phyloP scores from a whole-genome alignment of 2,329 filamentous ascomycete genomes.

The Microsporum canis region DNA sequence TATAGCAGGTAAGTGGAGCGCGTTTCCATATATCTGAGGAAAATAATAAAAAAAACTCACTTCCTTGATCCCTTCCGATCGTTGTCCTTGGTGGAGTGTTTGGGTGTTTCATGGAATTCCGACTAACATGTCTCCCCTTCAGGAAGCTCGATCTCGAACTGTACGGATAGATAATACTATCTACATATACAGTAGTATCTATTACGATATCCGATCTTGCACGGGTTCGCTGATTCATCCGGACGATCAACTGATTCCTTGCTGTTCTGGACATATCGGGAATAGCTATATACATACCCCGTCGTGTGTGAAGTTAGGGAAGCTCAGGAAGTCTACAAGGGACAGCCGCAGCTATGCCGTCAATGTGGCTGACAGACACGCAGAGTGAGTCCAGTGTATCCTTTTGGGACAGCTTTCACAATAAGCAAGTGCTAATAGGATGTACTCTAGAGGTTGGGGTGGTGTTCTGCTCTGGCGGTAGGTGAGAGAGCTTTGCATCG shows the following conservation, averaged over 20 bases:
- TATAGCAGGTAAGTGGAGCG: not conserved
- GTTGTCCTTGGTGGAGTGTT: not conserved
- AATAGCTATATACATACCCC: not conserved
- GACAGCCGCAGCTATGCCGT: constrained; percentile 49
- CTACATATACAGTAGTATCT: not conserved
- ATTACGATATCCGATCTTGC: not conserved
- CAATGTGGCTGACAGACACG: constrained; percentile 92
- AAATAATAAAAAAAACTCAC: not conserved
- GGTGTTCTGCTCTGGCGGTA: constrained; percentile 95
- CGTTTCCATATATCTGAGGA: not conserved
- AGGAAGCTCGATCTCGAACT: not conserved
- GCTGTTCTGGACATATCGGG: not conserved
- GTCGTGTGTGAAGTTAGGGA: not conserved
- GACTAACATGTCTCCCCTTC: not conserved
- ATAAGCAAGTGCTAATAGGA: not conserved
- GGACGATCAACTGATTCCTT: not conserved
- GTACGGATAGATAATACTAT: not conserved
- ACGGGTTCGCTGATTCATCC: not conserved
- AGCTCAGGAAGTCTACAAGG: not conserved
- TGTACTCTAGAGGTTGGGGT: constrained; percentile 70
- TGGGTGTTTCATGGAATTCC: not conserved
- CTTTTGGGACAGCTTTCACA: too few relatives aligned
- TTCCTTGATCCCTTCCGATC: not conserved
- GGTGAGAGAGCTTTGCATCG: constrained; percentile 32
- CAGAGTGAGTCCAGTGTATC: constrained; percentile 58